Evolutionary conservation across 257 asterid genomes (phyloP), one percentile per base, ranked within the genome.

Genomic region (Sherardia arvensis): DNA sequence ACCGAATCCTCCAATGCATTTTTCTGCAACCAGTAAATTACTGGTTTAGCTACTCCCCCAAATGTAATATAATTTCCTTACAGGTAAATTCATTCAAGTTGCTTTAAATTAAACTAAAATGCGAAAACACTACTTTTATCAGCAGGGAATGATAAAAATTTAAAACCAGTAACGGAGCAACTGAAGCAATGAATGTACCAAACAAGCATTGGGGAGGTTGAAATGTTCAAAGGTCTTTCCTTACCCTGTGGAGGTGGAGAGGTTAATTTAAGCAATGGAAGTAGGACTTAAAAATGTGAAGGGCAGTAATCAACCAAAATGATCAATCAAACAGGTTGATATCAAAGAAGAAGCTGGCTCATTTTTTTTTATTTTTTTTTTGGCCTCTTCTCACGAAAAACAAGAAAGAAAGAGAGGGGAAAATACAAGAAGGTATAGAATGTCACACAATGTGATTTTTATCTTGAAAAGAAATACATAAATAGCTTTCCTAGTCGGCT

Each of bases 1-100:
- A 89, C 86, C 62, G 89, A 91, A 76, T 84, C 99, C 70, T 80
- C 94, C 84, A 87, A 45, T 59, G 96, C 97, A 74, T 73, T 80
- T 85, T 81, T 87, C 99, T 92, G 95, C 87, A 81, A 66, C 72
- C 62, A 79, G 69, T 67, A 61, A 74, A 77, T 51, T 61, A 67
- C 71, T 25, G 18, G 54, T 61, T 76, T 59, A 82, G 76, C 73
- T 32, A 64, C 64, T 18, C 3, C 38, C 34, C 22, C 57, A n/a
- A n/a, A 0, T 1, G 10, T 30, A 67, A 58, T 55, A 55, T 59
- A 21, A 11, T 29, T 17, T 25, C 51, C 5, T 3, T 32, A 57
- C 9, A 15, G 25, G 59, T 40, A 29, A 55, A 67, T 26, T 27
- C 26, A 10, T 14, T 27, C 34, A 43, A 27, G n/a, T 15, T 43